These are phyloP conservation scores for Yarrowia sp. DNA, from an alignment of 805 yeast genomes.

Conservation along the genomic window DNA sequence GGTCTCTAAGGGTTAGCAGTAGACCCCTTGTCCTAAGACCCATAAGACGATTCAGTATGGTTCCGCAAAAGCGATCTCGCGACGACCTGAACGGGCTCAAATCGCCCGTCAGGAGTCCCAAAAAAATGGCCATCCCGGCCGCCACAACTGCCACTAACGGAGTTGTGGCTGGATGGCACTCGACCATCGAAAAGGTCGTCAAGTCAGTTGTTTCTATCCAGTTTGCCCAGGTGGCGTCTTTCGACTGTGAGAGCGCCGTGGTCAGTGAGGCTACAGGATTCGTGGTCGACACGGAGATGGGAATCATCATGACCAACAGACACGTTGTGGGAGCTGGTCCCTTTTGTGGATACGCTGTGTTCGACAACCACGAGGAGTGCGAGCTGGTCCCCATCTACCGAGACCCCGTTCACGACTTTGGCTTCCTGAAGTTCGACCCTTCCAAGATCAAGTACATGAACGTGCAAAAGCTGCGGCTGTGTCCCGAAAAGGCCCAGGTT, in stretches of 20 bases:
- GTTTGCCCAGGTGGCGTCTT: slow-evolving; percentile 79
- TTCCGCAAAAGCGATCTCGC: slow-evolving; percentile 20
- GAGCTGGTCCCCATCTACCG: slow-evolving; percentile 81
- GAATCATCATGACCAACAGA: slow-evolving; percentile 84
- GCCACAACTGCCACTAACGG: slow-evolving; percentile 11
- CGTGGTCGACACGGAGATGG: slow-evolving; percentile 77
- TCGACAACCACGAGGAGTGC: slow-evolving; percentile 92
- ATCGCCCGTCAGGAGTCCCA: slow-evolving; percentile 20
- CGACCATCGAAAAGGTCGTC: slow-evolving; percentile 76
- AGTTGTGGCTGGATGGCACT: slow-evolving; percentile 59
- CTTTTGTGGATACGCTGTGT: slow-evolving; percentile 83
- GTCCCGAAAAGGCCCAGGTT: slow-evolving; percentile 82
- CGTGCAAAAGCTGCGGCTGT: slow-evolving; percentile 59
- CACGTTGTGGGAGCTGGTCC: slow-evolving; percentile 97
- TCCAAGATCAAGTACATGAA: slow-evolving; percentile 66
- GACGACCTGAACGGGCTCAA: slow-evolving; percentile 20
- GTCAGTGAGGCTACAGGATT: slow-evolving; percentile 91
- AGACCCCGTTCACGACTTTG: slow-evolving; percentile 95
- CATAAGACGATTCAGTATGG: slow-evolving; percentile 24
- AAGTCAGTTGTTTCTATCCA: slow-evolving; percentile 85
- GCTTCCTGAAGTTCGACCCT: slow-evolving; percentile 79
- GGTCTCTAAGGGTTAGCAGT: slow-evolving; percentile 19
- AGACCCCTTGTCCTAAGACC: slow-evolving; percentile 17
- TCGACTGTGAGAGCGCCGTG: slow-evolving; percentile 78
- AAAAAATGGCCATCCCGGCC: slow-evolving; percentile 19